Percentiles rank a stretch among this genome's conserved stretches.
Conservation (phyloP, 805 yeast genomes). For the Yarrowia sp. region DNA sequence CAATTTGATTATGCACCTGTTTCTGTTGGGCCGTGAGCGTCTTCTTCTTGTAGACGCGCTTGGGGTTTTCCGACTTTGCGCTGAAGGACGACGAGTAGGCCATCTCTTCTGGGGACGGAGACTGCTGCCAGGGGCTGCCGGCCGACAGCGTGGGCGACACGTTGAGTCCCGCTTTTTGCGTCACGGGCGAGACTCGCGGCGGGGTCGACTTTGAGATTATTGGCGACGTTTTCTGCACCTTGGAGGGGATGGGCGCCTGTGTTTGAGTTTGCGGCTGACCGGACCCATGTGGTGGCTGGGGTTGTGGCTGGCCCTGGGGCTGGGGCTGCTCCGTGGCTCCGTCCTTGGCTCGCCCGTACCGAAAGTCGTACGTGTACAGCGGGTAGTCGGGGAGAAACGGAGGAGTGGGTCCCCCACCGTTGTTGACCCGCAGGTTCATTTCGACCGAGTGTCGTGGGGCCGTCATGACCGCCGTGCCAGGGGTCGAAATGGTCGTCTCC, state of each 20-base stretch:
- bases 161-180: neutral
- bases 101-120: conserved; percentile 1
- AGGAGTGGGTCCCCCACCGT: neutral
- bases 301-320: neutral
- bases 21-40: conserved; percentile 17
- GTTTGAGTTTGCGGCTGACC: neutral
- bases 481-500: conserved; percentile 13
- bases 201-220: neutral
- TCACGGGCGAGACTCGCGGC: neutral
- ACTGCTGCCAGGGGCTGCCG: neutral
- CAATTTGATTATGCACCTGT: conserved; percentile 9
- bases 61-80: conserved; percentile 1
- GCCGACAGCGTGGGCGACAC: neutral
- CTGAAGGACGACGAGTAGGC: conserved; percentile 9
- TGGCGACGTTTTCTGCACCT: neutral
- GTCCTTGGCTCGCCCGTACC: neutral
- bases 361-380: neutral
- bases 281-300: neutral
- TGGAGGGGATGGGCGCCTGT: too few species aligned
- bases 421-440: neutral
- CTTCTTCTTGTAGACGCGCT: conserved; percentile 9
- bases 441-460: neutral
- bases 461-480: neutral
- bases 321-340: neutral
- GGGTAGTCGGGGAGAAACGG: conserved; percentile 4